A percentile compares a stretch with the other conserved stretches of the same genome.
Evolutionary conservation across 2,329 filamentous ascomycete species (phyloP).

Genomic region (Cladosporium sp.): DNA sequence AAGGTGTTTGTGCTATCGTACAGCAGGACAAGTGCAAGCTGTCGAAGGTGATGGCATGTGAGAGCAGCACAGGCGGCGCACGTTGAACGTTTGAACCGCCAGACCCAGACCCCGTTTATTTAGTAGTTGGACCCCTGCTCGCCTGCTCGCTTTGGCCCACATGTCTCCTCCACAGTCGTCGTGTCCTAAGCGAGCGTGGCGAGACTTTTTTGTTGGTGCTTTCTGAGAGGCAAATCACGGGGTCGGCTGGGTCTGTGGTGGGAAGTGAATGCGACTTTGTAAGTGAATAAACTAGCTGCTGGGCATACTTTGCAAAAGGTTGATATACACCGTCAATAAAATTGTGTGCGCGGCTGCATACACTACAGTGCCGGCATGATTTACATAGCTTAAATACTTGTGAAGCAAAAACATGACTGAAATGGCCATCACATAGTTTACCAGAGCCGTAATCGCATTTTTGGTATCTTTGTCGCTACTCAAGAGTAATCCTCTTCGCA

Average conservation of each 20-base stretch:
- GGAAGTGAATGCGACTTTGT: background rate
- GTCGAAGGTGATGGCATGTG: constrained; percentile 1
- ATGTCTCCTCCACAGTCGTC: constrained; percentile 5
- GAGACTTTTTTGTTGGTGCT: background rate
- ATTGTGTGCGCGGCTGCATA: too few relatives aligned
- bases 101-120: background rate
- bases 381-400: too few relatives aligned
- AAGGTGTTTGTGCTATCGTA: background rate
- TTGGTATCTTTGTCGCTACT: constrained; percentile 13
- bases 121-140: background rate
- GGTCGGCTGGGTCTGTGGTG: background rate
- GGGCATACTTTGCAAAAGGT: too few relatives aligned
- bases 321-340: too few relatives aligned
- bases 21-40: constrained; percentile 3
- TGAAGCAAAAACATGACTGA: too few relatives aligned
- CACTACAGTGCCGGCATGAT: too few relatives aligned
- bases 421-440: background rate
- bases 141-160: background rate
- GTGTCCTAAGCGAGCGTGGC: background rate
- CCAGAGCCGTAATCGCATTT: constrained; percentile 8
- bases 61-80: background rate
- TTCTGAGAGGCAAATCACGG: background rate
- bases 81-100: constrained; percentile 7
- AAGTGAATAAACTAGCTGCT: too few relatives aligned
- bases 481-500: background rate